Evolutionary conservation across 805 yeast species (phyloP).

Genomic region (Hanseniaspora jakobsenii): DNA sequence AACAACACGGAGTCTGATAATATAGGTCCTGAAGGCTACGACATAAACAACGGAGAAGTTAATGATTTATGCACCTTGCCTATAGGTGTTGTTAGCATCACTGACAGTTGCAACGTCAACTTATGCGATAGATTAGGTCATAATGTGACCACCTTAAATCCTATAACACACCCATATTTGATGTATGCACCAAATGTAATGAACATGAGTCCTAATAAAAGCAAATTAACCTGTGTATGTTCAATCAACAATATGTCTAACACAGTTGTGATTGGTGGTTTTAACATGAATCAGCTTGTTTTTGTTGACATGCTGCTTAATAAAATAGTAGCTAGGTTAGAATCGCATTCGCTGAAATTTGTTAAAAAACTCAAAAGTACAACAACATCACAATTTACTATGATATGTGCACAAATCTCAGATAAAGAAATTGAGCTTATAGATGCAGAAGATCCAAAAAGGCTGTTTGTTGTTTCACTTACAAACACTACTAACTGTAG

Average conservation of each 20-base stretch:
- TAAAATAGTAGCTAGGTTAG: conserved; percentile 8
- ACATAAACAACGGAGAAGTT: too few species aligned
- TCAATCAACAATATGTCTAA: conserved; percentile 5
- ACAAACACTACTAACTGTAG: conserved; percentile 1
- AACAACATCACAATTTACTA: conserved; percentile 3
- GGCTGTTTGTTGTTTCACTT: neutral
- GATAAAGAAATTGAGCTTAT: neutral
- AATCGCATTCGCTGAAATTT: too few species aligned
- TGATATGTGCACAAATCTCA: conserved; percentile 4
- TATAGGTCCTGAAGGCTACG: too few species aligned
- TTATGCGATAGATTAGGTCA: conserved; percentile 10
- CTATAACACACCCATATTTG: conserved; percentile 14
- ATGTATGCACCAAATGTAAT: conserved; percentile 8
- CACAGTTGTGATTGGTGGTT: conserved; percentile 12
- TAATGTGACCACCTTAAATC: conserved; percentile 2
- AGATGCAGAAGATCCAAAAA: conserved; percentile 7
- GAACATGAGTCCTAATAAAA: neutral
- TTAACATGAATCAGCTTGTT: conserved; percentile 10
- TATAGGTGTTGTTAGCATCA: conserved; percentile 6
- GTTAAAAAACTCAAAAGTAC: conserved; percentile 1
- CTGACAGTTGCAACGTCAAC: conserved; percentile 9
- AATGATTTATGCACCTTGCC: neutral
- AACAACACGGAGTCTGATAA: too few species aligned
- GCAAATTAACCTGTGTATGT: conserved; percentile 5
- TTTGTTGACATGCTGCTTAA: conserved; percentile 3